Conservation (phyloP, 495 filamentous ascomycete species). For the Rhizodiscina lignyota region DNA sequence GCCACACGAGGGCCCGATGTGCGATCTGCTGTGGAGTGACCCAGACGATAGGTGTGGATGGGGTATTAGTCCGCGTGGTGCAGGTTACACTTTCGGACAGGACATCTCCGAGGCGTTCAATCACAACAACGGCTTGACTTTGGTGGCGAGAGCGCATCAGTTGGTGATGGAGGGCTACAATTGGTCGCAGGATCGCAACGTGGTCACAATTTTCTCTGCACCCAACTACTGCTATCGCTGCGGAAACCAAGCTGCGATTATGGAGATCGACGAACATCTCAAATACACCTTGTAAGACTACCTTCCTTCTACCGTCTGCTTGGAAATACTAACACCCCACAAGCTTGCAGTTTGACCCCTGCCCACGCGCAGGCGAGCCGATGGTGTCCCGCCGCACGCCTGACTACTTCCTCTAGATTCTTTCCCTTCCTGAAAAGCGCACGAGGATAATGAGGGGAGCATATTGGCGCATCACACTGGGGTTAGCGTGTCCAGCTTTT, state of each 20-base stretch:
- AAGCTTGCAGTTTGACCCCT: constrained; percentile 98
- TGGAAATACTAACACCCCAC: constrained; percentile 2
- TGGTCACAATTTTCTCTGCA: constrained; percentile 97
- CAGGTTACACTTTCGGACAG: constrained; percentile 97
- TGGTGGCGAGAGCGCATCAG: constrained; percentile 89
- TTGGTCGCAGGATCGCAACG: constrained; percentile 92
- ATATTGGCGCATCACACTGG: too few species aligned
- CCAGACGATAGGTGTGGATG: constrained; percentile 97
- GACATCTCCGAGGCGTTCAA: constrained; percentile 99
- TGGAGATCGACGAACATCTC: constrained; percentile 98
- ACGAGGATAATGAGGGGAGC: too few species aligned
- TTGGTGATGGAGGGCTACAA: constrained; percentile 98
- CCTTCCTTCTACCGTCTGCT: background rate
- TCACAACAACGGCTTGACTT: constrained; percentile 95
- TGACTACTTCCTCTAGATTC: constrained; percentile 98
- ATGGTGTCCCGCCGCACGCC: constrained; percentile 97
- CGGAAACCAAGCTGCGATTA: constrained; percentile 97
- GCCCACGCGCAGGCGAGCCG: constrained; percentile 89
- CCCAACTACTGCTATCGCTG: constrained; percentile 98
- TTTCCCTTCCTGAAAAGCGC: too few species aligned
- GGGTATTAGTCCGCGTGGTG: constrained; percentile 94
- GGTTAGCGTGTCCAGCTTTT: too few species aligned
- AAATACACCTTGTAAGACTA: constrained; percentile 97
- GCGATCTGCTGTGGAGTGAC: constrained; percentile 77
- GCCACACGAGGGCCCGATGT: constrained; percentile 97